Evolutionary conservation across 768 basidiomycete genomes (phyloP), one percentile per base, ranked within the genome.

Genomic region (Clavaria fumosa): DNA sequence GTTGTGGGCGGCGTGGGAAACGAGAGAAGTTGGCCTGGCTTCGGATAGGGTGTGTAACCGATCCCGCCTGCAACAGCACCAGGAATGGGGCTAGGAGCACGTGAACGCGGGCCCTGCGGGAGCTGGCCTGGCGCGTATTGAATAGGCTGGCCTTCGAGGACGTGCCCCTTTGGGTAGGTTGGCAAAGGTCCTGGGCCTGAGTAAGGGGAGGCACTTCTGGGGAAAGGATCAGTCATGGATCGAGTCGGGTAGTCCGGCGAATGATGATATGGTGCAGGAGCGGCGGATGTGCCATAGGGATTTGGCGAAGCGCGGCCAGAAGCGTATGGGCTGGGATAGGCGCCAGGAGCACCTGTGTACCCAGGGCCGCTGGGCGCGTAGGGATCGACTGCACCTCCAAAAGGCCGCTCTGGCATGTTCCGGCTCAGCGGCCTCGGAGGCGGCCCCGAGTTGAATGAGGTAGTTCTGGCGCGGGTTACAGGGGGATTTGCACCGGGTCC

Each of bases 151-250:
- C 23, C 40, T 40, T 31, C 39, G 45, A 75, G 45, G 28, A 67
- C 53, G 53, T 74, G 75, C 2, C 72, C 70, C 3, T 61, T 54
- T 34, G 76, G 70, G 50, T 77, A 77, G n/a, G n/a, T n/a, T n/a
- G 66, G 56, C 3, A 55, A 45, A 9, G 56, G 34, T 23, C 43
- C 50, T 44, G 47, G 35, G 7, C 52, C 49, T 11, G 48, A 51
- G 34, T 63, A 67, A 2, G 69, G 66, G 11, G 68, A 64, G 19
- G 64, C 60, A 9, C 69, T 47, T 1, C 67, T 54, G 3, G 52
- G 56, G 46, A 60, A 61, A 3, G 59, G 57, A 11, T 60, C 54
- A 22, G 35, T 39, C 5, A 44, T 26, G 47, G 50, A 53, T 2
- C 55, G 38, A 26, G 56, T 47, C n/a, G 59, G 54, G 11, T n/a